Conservation (phyloP, 768 basidiomycete species). For the Cyathus striatus region DNA sequence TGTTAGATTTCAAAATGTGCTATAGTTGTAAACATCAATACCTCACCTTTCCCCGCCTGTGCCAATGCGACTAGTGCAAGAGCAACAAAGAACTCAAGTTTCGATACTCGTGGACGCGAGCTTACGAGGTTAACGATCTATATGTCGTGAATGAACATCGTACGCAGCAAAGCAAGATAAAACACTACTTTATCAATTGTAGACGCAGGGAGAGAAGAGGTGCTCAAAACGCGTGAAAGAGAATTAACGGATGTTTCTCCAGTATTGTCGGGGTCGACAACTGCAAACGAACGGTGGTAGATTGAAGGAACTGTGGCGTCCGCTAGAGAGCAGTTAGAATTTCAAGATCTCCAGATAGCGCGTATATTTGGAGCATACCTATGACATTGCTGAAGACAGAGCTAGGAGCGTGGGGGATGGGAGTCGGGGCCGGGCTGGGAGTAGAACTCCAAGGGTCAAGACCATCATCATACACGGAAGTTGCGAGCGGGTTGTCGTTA, state of each 20-base stretch:
- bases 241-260: slow-evolving; percentile 83
- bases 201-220: slow-evolving; percentile 74
- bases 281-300: slow-evolving; percentile 69
- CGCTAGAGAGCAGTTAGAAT: slow-evolving; percentile 37
- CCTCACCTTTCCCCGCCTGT: slow-evolving; percentile 72
- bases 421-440: slow-evolving; percentile 67
- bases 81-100: slow-evolving; percentile 88
- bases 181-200: slow-evolving; percentile 74
- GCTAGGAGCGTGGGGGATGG: slow-evolving; percentile 41
- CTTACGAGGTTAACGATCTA: slow-evolving; percentile 91
- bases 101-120: slow-evolving; percentile 74
- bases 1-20: slow-evolving; percentile 1
- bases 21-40: slow-evolving; percentile 1
- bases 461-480: slow-evolving; percentile 75
- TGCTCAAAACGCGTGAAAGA: slow-evolving; percentile 72
- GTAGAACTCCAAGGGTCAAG: slow-evolving; percentile 77
- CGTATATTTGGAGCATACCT: slow-evolving; percentile 50
- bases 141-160: background rate
- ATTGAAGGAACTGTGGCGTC: slow-evolving; percentile 77
- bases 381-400: slow-evolving; percentile 66
- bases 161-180: background rate
- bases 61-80: slow-evolving; percentile 84
- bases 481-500: slow-evolving; percentile 69
- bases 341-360: no score
- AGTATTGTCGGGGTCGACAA: slow-evolving; percentile 63